phyloP scores from a whole-genome alignment of 2,329 filamentous ascomycete genomes.

The Xylariaceae sp. region DNA sequence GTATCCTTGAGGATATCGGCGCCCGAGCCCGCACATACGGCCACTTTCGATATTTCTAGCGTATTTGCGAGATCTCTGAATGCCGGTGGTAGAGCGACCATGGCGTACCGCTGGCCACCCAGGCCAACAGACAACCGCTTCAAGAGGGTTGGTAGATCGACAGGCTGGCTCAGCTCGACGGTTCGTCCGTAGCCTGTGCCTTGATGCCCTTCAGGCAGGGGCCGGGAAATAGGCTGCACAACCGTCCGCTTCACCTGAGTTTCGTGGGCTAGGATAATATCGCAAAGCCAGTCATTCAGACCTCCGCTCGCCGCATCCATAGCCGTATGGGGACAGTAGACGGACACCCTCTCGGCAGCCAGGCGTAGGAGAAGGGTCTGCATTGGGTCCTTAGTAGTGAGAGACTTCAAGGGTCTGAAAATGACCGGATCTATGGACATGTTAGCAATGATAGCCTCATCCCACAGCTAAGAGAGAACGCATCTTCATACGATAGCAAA shows the following conservation, averaged over 20 bases:
- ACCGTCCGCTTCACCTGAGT: constrained; percentile 44
- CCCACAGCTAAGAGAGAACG: background rate
- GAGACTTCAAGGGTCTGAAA: constrained; percentile 86
- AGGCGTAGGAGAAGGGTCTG: constrained; percentile 83
- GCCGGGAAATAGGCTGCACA: constrained; percentile 47
- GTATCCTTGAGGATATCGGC: constrained; percentile 72
- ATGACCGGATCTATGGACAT: constrained; percentile 80
- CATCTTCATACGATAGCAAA: constrained; percentile 78
- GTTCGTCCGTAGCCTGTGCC: constrained; percentile 57
- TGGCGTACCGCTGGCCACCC: constrained; percentile 62
- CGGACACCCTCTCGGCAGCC: constrained; percentile 83
- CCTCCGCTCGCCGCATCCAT: constrained; percentile 85
- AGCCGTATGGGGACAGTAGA: constrained; percentile 95
- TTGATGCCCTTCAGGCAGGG: constrained; percentile 46
- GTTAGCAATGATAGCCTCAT: constrained; percentile 2
- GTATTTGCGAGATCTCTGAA: constrained; percentile 40
- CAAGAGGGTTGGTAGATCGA: constrained; percentile 49
- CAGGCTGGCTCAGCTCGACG: constrained; percentile 44
- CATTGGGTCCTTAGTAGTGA: constrained; percentile 83
- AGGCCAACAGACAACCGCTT: constrained; percentile 65
- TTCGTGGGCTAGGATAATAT: constrained; percentile 68
- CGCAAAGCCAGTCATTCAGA: constrained; percentile 91
- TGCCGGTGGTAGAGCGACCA: constrained; percentile 51
- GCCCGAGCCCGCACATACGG: constrained; percentile 89
- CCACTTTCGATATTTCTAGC: constrained; percentile 64